Base-by-base conservation (phyloP, 2,329 filamentous ascomycete genomes). In the Westerdykella sp. region DNA sequence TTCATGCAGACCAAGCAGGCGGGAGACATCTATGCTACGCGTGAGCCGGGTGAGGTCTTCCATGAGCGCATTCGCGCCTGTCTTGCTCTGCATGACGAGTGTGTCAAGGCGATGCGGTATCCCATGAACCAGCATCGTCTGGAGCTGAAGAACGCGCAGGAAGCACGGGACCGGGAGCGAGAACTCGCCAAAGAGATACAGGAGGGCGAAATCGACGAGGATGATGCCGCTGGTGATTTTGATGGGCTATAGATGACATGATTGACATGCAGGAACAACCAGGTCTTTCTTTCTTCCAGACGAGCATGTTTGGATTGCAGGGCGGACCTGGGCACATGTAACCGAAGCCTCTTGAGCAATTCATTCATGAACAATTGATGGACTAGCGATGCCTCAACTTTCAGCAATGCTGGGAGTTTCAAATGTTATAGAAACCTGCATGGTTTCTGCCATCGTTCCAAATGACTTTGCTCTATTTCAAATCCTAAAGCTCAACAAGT, bases 1-100 rank as follows among this genome's bases (percentile, higher is more conserved):
- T 97, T 88, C 72, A 96, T 97, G 89, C 95, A 95, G 80, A 96
- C 90, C 69, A 95, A 95, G 75, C 89, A 96, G 58, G 79, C 95
- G 25, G 88, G 90, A 36, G 93, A 98, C 66, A 87, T 97, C 32
- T 98, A 98, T 67, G 88, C 90, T 42, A 98, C 93, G 35, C 80
- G 88, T 50, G 93, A 98, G 70, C 93, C 93, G 0, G 90, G 88
- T 40, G 91, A 98, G 75, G 90, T 88, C 1, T 98, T 98, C 78
- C 91, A 98, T 68, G 91, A 95, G 64, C 87, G 93, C 62, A 97
- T 98, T 57, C 80, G 82, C 54, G 93, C 93, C 35, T 95, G 93
- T 68, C 76, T 98, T 57, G 81, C 84, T 44, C 79, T 98, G 50
- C 90, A 97, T 63, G 93, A 98, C 60, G 93, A 98, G 74, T 97